A percentile compares a stretch with the other conserved stretches of the same genome.
Evolutionary conservation across 2,329 filamentous ascomycete species (phyloP).

Genomic region (Lasiodiplodia hormozganensis): DNA sequence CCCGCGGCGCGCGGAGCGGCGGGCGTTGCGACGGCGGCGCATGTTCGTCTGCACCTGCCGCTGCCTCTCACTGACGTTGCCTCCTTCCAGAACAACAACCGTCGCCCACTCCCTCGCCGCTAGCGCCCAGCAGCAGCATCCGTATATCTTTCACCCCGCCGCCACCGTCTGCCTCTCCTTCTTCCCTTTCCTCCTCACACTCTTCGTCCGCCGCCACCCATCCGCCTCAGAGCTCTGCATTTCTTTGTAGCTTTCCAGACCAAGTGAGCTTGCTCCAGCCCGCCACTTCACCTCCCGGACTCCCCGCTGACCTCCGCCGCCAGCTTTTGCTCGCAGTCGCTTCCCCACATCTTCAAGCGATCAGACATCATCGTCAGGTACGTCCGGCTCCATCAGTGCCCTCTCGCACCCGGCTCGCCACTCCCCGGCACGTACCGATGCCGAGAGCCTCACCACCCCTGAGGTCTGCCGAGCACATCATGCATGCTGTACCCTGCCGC

Average conservation of each 20-base stretch:
- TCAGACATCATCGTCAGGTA: conserved; percentile 50
- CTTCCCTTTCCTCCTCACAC: conserved; percentile 41
- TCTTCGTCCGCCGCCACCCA: conserved; percentile 47
- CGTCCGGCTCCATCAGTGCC: conserved; percentile 30
- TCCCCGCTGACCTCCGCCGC: conserved; percentile 6
- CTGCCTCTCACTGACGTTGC: conserved; percentile 31
- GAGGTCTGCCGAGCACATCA: background rate
- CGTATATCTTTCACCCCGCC: conserved; percentile 33
- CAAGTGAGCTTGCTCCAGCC: conserved; percentile 37
- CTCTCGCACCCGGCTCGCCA: conserved; percentile 10
- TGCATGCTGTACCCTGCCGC: background rate
- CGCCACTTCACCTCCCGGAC: background rate
- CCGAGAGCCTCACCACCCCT: background rate
- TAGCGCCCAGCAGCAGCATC: conserved; percentile 33
- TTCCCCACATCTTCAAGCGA: conserved; percentile 45
- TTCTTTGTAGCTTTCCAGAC: conserved; percentile 51
- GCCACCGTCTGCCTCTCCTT: conserved; percentile 33
- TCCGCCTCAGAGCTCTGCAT: conserved; percentile 51
- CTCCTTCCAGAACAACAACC: conserved; percentile 29
- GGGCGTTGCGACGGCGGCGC: conserved; percentile 22
- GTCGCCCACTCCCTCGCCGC: conserved; percentile 25
- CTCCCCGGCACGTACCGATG: conserved; percentile 4
- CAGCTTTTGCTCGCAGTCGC: conserved; percentile 49
- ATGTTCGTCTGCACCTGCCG: conserved; percentile 30
- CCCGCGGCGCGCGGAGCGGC: conserved; percentile 11